Base-by-base conservation (phyloP, 2,329 filamentous ascomycete species). In the Trichoderma hamatum region DNA sequence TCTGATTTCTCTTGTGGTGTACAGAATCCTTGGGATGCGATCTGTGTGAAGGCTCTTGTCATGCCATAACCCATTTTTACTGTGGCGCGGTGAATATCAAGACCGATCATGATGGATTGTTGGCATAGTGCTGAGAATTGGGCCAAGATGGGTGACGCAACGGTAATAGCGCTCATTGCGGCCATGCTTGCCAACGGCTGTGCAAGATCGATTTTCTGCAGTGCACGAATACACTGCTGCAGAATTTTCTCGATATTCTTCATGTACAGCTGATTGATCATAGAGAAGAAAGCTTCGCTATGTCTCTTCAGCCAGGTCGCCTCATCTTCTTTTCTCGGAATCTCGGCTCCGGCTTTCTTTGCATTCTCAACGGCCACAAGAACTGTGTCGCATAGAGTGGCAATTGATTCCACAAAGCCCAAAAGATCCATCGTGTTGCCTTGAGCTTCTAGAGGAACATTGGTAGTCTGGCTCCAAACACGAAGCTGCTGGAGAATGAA, bases 11-110 rank as follows among this genome's bases (percentile, higher is more conserved):
- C 94, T 26, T 91, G 86, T 0, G 96, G 96, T 24, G 90, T 93
- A 77, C 96, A 99, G 83, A 98, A 98, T 2, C 96, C 96, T 77
- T 96, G 89, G 0, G 89, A 86, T 1, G 92, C 89, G 61, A 99
- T 87, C 69, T 94, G 90, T 1, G 88, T 87, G 77, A 97, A 97
- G 0, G 89, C 88, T 61, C 90, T 92, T 39, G 90, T 88, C 55
- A 99, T 85, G 16, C 90, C 87, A 77, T 92, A 91, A 0, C 92
- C 88, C 76, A 97, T 87, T 73, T 91, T 91, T 74, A 89, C 91
- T 2, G 89, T 89, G 14, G 91, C 86, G 11, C 86, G 83, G 76
- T 98, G 93, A 9, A 94, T 82, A 1, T 84, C 81, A 1, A 88
- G 80, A 70, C 91, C 88, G 32, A 86, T 84, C 11, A 82, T 76